phyloP scores from a whole-genome alignment of 148 eudicot species.

The Cornus controversa region DNA sequence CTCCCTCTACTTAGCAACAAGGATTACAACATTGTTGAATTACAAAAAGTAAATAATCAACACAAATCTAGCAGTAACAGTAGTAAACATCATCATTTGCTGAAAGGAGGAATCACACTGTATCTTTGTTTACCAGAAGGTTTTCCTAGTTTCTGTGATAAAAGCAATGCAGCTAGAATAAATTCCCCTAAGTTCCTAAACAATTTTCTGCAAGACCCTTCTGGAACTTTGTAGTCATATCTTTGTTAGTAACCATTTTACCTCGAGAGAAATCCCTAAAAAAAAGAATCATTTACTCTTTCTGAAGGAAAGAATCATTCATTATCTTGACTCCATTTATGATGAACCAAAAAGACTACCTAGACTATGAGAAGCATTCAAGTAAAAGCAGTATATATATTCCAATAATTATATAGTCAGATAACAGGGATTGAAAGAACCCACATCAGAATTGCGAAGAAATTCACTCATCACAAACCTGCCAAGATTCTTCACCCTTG shows the following conservation, averaged over 20 bases:
- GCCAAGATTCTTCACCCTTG: slow-evolving; percentile 76
- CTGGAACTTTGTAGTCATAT: neutral
- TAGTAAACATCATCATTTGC: no score
- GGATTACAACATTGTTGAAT: no score
- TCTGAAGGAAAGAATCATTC: neutral
- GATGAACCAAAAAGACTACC: neutral
- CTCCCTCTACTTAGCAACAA: no score
- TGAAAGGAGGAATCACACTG: no score
- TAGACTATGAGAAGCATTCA: neutral
- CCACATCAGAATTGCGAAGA: neutral
- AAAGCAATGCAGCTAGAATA: neutral
- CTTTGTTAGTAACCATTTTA: neutral
- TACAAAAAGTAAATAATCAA: no score
- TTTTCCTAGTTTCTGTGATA: neutral
- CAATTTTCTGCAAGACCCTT: neutral
- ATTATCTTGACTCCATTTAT: neutral
- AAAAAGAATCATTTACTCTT: neutral
- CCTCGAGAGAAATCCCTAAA: neutral
- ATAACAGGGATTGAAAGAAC: neutral
- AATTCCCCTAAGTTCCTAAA: neutral
- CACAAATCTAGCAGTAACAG: neutral
- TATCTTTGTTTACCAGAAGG: neutral
- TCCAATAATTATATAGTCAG: neutral
- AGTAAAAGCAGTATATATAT: neutral
- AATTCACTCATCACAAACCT: slow-evolving; percentile 35